These are phyloP conservation scores for Exserohilum rostratum DNA, from an alignment of 2,329 filamentous ascomycete species.

Conservation along the genomic window DNA sequence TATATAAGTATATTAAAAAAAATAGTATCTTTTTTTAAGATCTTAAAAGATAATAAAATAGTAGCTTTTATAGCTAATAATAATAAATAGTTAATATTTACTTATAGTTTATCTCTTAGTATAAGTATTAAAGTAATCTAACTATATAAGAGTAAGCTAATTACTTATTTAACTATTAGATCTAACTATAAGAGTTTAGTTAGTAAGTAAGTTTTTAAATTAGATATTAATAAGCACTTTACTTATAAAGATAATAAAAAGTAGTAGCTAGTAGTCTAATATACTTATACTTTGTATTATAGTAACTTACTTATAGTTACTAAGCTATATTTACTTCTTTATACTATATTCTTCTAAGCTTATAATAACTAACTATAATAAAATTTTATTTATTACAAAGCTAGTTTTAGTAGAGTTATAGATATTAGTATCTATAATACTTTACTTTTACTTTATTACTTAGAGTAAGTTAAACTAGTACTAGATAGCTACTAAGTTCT, in stretches of 20 bases:
- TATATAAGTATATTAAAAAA: no score
- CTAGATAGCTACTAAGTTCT: background rate
- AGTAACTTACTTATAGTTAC: background rate
- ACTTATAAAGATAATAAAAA: background rate
- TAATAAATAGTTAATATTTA: no score
- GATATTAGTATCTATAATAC: background rate
- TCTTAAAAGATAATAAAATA: no score
- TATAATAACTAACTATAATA: background rate
- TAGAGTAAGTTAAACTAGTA: background rate
- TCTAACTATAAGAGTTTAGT: no score
- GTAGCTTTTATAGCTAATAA: no score
- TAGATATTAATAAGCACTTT: no score
- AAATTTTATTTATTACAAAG: background rate
- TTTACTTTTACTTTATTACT: background rate
- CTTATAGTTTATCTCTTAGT: no score
- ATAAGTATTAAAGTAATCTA: no score
- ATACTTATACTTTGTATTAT: background rate
- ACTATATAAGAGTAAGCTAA: no score
- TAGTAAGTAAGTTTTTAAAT: no score
- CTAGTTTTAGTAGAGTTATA: background rate
- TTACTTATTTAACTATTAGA: no score
- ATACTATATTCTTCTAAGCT: background rate
- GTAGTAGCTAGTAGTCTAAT: background rate
- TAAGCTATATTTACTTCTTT: background rate
- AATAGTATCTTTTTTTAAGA: no score